Conservation (phyloP, 345 rosid genomes). For the Isatis tinctoria region DNA sequence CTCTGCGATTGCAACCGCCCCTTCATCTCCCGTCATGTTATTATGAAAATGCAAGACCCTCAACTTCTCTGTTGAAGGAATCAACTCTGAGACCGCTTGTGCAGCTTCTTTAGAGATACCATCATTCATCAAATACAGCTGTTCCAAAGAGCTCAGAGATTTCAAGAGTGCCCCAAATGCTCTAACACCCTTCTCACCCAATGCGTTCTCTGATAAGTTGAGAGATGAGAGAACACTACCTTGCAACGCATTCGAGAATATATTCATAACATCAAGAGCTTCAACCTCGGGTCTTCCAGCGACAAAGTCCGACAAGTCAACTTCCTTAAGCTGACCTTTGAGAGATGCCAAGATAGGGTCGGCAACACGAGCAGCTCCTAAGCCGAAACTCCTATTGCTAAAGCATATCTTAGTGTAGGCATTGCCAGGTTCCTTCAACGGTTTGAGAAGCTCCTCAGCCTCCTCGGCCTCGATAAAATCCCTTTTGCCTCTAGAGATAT, state of each 20-base stretch:
- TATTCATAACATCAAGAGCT: constrained; percentile 83
- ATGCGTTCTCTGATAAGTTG: constrained; percentile 81
- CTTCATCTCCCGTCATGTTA: constrained; percentile 91
- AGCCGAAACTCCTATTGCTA: constrained; percentile 85
- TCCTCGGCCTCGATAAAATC: constrained; percentile 74
- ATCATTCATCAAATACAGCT: constrained; percentile 79
- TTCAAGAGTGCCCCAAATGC: constrained; percentile 69
- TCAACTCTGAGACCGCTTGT: constrained; percentile 62
- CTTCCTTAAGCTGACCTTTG: constrained; percentile 73
- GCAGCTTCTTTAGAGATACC: constrained; percentile 98
- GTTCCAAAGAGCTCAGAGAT: constrained; percentile 72
- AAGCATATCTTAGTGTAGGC: constrained; percentile 77
- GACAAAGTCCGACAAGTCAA: constrained; percentile 83
- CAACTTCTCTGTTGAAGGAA: constrained; percentile 83
- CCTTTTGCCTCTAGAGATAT: constrained; percentile 67
- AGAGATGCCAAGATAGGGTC: constrained; percentile 71
- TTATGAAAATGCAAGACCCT: constrained; percentile 82
- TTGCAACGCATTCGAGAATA: constrained; percentile 74
- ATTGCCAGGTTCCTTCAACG: constrained; percentile 69
- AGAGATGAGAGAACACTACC: constrained; percentile 61
- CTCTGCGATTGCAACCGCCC: constrained; percentile 69
- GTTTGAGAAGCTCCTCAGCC: constrained; percentile 71
- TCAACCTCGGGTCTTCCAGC: constrained; percentile 85
- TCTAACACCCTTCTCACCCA: constrained; percentile 93
- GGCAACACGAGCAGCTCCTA: constrained; percentile 73